These are phyloP conservation scores for Cladophialophora immunda DNA, from an alignment of 2,329 filamentous ascomycete species.

Conservation along the genomic window DNA sequence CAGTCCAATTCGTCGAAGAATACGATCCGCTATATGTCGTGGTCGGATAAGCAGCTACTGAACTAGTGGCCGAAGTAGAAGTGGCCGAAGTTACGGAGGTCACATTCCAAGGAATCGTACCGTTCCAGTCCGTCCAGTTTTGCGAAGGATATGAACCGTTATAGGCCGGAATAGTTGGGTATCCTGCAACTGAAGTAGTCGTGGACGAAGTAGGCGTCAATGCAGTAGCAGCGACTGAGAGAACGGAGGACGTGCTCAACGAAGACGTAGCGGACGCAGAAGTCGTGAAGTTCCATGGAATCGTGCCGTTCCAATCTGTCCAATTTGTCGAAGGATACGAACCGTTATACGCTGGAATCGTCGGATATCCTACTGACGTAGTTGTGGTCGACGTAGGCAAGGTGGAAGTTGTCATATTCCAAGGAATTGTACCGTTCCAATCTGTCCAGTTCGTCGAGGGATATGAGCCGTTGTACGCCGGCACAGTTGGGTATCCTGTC, in stretches of 20 bases:
- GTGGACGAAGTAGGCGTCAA: not conserved
- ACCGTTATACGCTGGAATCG: slow-evolving; percentile 5
- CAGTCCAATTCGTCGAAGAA: slow-evolving; percentile 9
- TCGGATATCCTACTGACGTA: not conserved
- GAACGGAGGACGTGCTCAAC: not conserved
- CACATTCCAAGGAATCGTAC: not conserved
- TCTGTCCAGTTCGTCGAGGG: slow-evolving; percentile 11
- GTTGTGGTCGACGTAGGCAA: slow-evolving; percentile 1
- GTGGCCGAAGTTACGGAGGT: not conserved
- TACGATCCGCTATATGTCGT: slow-evolving; percentile 9
- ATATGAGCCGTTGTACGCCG: slow-evolving; percentile 6
- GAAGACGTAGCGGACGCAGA: not conserved
- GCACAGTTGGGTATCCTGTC: not conserved
- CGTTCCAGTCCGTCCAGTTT: slow-evolving; percentile 10
- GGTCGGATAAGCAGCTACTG: not conserved
- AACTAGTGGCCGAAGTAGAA: not conserved
- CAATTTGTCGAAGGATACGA: slow-evolving; percentile 12
- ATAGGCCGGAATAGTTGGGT: not conserved
- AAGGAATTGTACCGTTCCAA: slow-evolving; percentile 2
- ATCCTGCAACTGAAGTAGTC: not conserved
- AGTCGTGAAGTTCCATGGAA: too few relatives aligned
- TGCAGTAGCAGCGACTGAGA: not conserved
- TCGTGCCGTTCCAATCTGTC: slow-evolving; percentile 14
- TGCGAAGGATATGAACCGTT: not conserved
- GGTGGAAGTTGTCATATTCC: not conserved